These are phyloP conservation scores for Wickerhamiella brachini DNA, from an alignment of 805 yeast species.

Conservation along the genomic window DNA sequence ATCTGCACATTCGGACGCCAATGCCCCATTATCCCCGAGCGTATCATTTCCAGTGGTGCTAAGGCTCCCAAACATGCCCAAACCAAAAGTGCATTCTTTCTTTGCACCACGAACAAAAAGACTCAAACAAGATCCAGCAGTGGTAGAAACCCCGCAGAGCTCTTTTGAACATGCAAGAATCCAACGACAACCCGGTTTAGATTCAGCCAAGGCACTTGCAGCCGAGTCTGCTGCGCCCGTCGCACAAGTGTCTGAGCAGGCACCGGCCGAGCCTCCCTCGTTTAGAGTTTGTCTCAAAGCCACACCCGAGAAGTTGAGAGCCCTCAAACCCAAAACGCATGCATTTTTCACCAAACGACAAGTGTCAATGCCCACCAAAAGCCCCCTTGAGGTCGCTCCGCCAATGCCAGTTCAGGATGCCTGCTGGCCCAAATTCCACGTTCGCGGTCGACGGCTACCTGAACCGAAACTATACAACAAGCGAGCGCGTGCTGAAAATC, in stretches of 20 bases:
- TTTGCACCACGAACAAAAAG: background rate
- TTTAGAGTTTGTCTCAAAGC: background rate
- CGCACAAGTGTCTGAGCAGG: too few relatives aligned
- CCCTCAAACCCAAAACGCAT: conserved; percentile 8
- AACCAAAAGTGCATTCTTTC: background rate
- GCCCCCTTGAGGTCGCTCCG: background rate
- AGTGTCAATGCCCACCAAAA: background rate
- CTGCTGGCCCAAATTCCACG: background rate
- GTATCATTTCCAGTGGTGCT: background rate
- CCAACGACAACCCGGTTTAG: background rate
- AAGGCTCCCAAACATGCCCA: background rate
- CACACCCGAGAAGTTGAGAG: conserved; percentile 2
- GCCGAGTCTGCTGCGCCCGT: too few relatives aligned
- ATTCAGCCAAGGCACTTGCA: background rate
- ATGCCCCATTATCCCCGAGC: too few relatives aligned
- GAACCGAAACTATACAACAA: background rate
- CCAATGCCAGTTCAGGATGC: background rate
- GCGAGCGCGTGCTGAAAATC: background rate
- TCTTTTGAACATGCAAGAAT: background rate
- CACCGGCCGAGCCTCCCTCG: too few relatives aligned
- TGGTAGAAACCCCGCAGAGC: background rate
- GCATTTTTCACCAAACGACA: conserved; percentile 14
- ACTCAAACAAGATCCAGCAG: background rate
- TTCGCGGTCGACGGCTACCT: background rate
- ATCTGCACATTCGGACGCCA: too few relatives aligned